phyloP scores from a whole-genome alignment of 2,329 filamentous ascomycete genomes.

The Neodidymelliopsis sp. region DNA sequence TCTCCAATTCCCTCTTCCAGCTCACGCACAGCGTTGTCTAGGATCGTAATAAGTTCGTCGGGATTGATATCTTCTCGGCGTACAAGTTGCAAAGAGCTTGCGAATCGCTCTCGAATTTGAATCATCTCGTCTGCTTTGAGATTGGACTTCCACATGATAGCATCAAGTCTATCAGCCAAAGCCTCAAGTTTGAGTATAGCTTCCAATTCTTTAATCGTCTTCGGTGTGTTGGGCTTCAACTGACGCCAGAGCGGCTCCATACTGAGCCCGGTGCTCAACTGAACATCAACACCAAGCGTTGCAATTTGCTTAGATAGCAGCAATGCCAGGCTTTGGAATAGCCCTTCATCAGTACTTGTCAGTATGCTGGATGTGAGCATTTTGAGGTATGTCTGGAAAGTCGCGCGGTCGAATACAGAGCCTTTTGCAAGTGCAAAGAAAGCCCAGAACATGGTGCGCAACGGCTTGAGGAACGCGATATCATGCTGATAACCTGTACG shows the following conservation, averaged over 20 bases:
- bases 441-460: conserved; percentile 57
- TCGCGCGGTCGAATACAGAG: conserved; percentile 58
- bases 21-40: conserved; percentile 38
- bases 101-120: conserved; percentile 45
- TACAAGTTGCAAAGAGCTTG: conserved; percentile 43
- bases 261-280: conserved; percentile 75
- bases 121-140: conserved; percentile 45
- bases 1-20: conserved; percentile 41
- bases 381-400: conserved; percentile 62
- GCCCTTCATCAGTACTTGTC: conserved; percentile 7
- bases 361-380: conserved; percentile 36
- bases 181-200: conserved; percentile 53
- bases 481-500: conserved; percentile 21
- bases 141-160: conserved; percentile 46
- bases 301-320: conserved; percentile 35
- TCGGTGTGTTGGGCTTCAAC: conserved; percentile 68
- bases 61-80: conserved; percentile 40
- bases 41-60: conserved; percentile 36
- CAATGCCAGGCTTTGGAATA: conserved; percentile 39
- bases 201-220: conserved; percentile 47
- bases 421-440: conserved; percentile 54
- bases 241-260: conserved; percentile 82
- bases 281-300: conserved; percentile 72
- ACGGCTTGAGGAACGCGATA: conserved; percentile 30
- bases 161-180: conserved; percentile 57